Evolutionary conservation across 129 eudicot genomes (phyloP), one percentile per base, ranked within the genome.

Genomic region (Tagetes erecta): DNA sequence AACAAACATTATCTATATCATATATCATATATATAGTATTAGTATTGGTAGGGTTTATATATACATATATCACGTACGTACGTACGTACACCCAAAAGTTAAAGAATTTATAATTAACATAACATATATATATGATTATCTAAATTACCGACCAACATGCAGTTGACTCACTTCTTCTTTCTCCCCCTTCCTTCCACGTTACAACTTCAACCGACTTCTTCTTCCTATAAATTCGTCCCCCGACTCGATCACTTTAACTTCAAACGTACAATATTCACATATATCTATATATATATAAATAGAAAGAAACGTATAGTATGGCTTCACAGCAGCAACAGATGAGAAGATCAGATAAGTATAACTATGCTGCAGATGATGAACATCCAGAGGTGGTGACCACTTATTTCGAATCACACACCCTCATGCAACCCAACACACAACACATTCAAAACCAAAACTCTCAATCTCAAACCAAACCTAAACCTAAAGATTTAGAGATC

Each of bases 341-440:
- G 41, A 86, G 89, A 71, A 82, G 85, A 3, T 76, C 73, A 39
- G 55, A 39, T 6, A 46, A 33, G 0, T 74, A 77, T 4, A 88
- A 86, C 73, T 67, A 78, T 49, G 10, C 86, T 11, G 40, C 82
- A 9, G 87, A 82, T 4, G 79, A 86, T 3, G 76, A 88, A 68
- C 74, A 78, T 39, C 67, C 67, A 2, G 8, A 62, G 78, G 52
- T 86, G 27, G 27, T 20, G 27, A 20, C 27, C 1, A 80, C 74
- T 30, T 89, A 86, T 45, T 91, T 78, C 39, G 95, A 91, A 60
- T 79, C 89, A n/a, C 82, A 87, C n/a, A 71, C 79, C 3, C 70
- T 73, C 38, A 39, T 50, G 44, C 65, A 51, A 2, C 40, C 75
- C 11, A 84, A 10, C 11, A 34, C 41, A 1, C 83, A 76, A 42